Base-by-base conservation (phyloP, 2,329 filamentous ascomycete species). In the Trichoderma asperellum region DNA sequence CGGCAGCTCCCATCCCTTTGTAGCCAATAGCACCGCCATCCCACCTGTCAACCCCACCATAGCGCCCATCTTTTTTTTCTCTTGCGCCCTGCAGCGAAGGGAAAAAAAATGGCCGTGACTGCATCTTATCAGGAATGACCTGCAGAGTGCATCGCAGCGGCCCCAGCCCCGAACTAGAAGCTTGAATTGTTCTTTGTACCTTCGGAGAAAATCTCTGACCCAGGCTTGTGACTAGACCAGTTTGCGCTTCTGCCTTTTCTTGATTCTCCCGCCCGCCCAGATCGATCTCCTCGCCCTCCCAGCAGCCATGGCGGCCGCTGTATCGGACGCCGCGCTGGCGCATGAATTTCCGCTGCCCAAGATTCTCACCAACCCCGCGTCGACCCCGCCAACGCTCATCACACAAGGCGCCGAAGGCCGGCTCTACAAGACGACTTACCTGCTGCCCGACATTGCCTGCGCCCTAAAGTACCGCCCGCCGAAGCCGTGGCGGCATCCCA, bases 381-480 rank as follows among this genome's bases (percentile, higher is more conserved):
- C 88, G 49, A 79, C 84, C 74, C 80, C 87, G 60, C 89, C 93
- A 72, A 80, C 78, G 60, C 91, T 97, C 76, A 88, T 98, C 74
- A 91, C 93, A 69, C 96, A 98, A 85, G 96, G 96, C 81, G 96
- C 96, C 78, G 96, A 99, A 87, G 94, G 93, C 70, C 93, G 95
- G 73, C 88, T 99, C 77, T 98, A 96, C 88, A 91, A 89, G 79
- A 95, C 93, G 21, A 90, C 88, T 68, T 96, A 93, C 82, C 89
- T 97, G 67, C 79, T 86, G 1, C 87, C 92, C 49, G 79, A 84
- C 68, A 84, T 88, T 11, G 88, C 91, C 16, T 92, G 90, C 77
- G 93, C 95, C 0, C 88, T 98, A 72, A 99, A 99, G 83, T 90
- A 96, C 85, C 92, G 96, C 0, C 94, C 95, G 0, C 86, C 89